phyloP scores from a whole-genome alignment of 2,329 filamentous ascomycete species.

The Arthrobotrys conoides region DNA sequence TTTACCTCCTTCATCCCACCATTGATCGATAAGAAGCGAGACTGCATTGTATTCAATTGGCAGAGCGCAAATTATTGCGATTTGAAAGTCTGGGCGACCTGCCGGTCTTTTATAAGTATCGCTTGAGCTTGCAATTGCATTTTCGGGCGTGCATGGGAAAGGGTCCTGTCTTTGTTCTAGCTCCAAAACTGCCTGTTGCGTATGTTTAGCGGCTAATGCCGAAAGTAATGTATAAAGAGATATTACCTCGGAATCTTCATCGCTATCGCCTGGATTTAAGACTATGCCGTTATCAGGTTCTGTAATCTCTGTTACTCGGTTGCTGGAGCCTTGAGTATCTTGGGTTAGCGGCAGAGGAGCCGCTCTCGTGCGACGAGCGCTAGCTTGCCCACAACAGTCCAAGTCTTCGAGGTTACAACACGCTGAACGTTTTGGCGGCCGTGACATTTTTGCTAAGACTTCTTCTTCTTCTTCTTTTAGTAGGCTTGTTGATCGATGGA shows the following conservation, averaged over 20 bases:
- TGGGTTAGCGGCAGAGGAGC: not conserved
- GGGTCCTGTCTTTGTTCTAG: too few species aligned
- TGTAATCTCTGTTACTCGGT: not conserved
- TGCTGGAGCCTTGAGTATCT: too few species aligned
- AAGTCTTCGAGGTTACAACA: not conserved
- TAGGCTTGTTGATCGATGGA: too few species aligned
- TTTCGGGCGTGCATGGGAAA: too few species aligned
- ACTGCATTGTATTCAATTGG: constrained; percentile 64
- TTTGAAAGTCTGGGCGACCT: constrained; percentile 49
- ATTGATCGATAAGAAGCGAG: constrained; percentile 63
- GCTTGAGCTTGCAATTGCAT: not conserved
- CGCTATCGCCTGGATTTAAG: too few species aligned
- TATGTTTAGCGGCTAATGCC: not conserved
- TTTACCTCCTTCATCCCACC: constrained; percentile 63
- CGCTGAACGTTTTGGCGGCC: not conserved
- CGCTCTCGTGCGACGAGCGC: not conserved
- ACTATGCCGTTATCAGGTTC: not conserved
- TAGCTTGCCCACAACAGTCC: not conserved
- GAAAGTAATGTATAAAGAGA: not conserved
- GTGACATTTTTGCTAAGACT: not conserved
- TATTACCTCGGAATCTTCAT: not conserved
- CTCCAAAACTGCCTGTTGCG: not conserved
- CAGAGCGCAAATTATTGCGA: constrained; percentile 65
- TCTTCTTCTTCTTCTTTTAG: too few species aligned
- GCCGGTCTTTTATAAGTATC: not conserved